Conservation (phyloP, 1,284 basidiomycete genomes). For the Rhodotorula sp. region DNA sequence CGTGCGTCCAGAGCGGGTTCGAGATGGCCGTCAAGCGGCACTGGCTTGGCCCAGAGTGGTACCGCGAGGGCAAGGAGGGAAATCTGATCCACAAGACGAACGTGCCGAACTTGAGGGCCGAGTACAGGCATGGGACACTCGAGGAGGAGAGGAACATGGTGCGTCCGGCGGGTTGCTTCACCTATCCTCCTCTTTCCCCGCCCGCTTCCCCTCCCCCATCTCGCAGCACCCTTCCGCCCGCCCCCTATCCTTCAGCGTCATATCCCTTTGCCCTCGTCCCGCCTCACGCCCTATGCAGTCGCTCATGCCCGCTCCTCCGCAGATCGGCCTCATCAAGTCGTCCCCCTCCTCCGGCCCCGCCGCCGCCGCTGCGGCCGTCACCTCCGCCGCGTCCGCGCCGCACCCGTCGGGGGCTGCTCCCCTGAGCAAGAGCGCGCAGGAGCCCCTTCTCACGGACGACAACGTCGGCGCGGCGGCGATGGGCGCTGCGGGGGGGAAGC, state of each 20-base stretch:
- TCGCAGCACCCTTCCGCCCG: not conserved
- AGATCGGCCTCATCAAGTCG: constrained; percentile 15
- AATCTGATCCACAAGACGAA: constrained; percentile 97
- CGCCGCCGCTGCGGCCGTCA: not conserved
- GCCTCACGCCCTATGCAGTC: no score
- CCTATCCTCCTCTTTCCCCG: not conserved
- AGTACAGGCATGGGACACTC: constrained; percentile 85
- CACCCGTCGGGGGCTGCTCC: not conserved
- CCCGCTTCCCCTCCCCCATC: not conserved
- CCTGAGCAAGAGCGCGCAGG: not conserved
- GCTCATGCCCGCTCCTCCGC: not conserved
- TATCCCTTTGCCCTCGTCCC: no score
- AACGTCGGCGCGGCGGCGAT: constrained; percentile 39
- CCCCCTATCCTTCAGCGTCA: no score
- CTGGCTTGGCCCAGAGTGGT: constrained; percentile 91
- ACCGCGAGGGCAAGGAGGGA: constrained; percentile 78
- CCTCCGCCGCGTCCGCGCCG: not conserved
- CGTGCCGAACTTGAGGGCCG: constrained; percentile 85
- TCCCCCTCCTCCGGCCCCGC: no score
- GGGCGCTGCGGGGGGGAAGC: constrained; percentile 4
- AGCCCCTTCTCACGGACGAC: constrained; percentile 30
- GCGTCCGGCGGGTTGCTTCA: not conserved
- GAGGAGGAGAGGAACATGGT: constrained; percentile 65
- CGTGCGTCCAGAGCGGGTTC: constrained; percentile 94
- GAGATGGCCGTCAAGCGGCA: constrained; percentile 99